These are phyloP conservation scores for Tylopilus balloui DNA, from an alignment of 768 basidiomycete genomes.

Conservation along the genomic window DNA sequence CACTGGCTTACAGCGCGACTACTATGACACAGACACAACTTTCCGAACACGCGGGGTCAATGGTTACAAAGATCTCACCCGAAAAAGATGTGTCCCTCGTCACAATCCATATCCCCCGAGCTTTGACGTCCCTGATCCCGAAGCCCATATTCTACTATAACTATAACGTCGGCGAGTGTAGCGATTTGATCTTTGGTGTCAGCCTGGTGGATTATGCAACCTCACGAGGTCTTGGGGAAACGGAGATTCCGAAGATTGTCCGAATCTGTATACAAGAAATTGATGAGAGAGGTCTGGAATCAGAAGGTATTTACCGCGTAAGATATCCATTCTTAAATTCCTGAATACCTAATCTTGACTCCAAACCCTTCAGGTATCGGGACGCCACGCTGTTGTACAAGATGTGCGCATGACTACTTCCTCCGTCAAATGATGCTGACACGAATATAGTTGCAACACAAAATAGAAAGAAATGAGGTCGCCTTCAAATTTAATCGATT, in stretches of 20 bases:
- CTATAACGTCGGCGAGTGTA: slow-evolving; percentile 77
- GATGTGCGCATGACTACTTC: slow-evolving; percentile 44
- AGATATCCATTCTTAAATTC: slow-evolving; percentile 17
- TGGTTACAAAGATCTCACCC: slow-evolving; percentile 64
- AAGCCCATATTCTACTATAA: slow-evolving; percentile 73
- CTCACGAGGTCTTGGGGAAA: slow-evolving; percentile 65
- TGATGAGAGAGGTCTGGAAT: slow-evolving; percentile 71
- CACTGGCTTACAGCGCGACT: slow-evolving; percentile 57
- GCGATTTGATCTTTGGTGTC: slow-evolving; percentile 86
- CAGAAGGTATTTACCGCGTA: slow-evolving; percentile 80
- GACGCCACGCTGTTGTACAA: slow-evolving; percentile 80
- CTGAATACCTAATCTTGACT: slow-evolving; percentile 1
- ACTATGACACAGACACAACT: slow-evolving; percentile 71
- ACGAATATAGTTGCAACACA: slow-evolving; percentile 66
- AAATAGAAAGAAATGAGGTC: slow-evolving; percentile 79
- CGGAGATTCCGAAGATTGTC: slow-evolving; percentile 75
- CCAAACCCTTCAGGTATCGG: slow-evolving; percentile 55
- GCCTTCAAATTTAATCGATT: slow-evolving; percentile 67
- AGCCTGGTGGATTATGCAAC: slow-evolving; percentile 87
- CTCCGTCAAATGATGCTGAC: slow-evolving; percentile 1
- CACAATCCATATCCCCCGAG: slow-evolving; percentile 52
- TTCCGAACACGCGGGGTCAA: slow-evolving; percentile 55
- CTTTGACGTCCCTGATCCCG: slow-evolving; percentile 61
- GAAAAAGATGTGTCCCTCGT: slow-evolving; percentile 63
- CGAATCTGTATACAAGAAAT: slow-evolving; percentile 78